Evolutionary conservation across 306 rosid genomes (phyloP).

Genomic region (Phaseolus lunatus): DNA sequence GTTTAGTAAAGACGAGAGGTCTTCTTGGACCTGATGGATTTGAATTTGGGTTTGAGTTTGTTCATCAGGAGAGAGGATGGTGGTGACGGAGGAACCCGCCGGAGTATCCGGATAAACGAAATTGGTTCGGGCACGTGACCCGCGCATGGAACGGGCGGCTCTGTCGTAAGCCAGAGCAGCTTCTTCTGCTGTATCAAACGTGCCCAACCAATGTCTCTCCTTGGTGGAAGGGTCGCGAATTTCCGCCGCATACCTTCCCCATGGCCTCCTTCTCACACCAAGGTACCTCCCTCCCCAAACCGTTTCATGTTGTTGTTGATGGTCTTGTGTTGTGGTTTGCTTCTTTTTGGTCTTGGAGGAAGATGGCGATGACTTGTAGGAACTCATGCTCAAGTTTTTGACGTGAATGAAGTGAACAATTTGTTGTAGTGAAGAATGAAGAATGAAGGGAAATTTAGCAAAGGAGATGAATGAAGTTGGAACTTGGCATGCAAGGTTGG

Average conservation of each 20-base stretch:
- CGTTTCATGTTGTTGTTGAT: slow-evolving; percentile 48
- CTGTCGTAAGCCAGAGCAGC: slow-evolving; percentile 64
- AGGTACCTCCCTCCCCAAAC: slow-evolving; percentile 65
- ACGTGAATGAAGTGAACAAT: not conserved
- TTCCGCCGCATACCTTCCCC: slow-evolving; percentile 68
- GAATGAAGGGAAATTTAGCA: not conserved
- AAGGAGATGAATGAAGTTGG: not conserved
- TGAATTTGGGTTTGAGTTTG: slow-evolving; percentile 22
- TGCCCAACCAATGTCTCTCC: slow-evolving; percentile 67
- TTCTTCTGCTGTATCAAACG: slow-evolving; percentile 66
- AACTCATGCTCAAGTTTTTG: slow-evolving; percentile 43
- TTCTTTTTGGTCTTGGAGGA: slow-evolving; percentile 53
- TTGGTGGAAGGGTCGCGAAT: slow-evolving; percentile 67
- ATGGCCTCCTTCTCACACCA: slow-evolving; percentile 64
- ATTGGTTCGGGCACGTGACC: slow-evolving; percentile 65
- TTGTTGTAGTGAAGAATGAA: not conserved
- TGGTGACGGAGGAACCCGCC: slow-evolving; percentile 57
- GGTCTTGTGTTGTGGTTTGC: slow-evolving; percentile 45
- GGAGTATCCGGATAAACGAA: slow-evolving; percentile 59
- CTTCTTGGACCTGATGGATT: slow-evolving; percentile 17
- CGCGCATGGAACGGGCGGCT: slow-evolving; percentile 67
- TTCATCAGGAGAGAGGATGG: slow-evolving; percentile 58
- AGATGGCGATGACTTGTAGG: slow-evolving; percentile 32
- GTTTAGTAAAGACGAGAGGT: not conserved
- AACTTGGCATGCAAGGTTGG: slow-evolving; percentile 2